Conservation (phyloP, 2,329 filamentous ascomycete species). For the Stachybotrys echinatus region DNA sequence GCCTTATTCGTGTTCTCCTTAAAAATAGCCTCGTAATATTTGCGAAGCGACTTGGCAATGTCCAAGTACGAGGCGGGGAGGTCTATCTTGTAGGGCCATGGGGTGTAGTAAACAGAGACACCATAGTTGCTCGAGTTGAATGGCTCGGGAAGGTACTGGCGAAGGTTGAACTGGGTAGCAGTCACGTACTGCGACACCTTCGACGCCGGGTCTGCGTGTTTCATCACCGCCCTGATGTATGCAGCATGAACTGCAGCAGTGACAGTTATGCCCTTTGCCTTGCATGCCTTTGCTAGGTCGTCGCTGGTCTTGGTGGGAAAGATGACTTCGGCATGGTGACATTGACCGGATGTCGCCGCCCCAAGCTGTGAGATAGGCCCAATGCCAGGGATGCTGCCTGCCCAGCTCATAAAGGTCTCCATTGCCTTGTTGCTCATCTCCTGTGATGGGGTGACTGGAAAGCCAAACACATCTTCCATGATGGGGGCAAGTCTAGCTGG, state of each 20-base stretch:
- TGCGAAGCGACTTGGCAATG: slow-evolving; percentile 1
- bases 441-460: neutral
- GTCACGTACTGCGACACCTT: slow-evolving; percentile 13
- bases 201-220: slow-evolving; percentile 1
- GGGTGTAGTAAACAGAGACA: slow-evolving; percentile 8
- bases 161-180: slow-evolving; percentile 18
- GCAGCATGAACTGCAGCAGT: slow-evolving; percentile 1
- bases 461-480: slow-evolving; percentile 4
- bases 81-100: slow-evolving; percentile 3
- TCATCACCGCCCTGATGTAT: neutral
- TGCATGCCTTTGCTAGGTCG: neutral
- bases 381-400: too few species aligned
- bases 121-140: slow-evolving; percentile 9
- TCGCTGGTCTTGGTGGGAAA: neutral
- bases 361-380: too few species aligned
- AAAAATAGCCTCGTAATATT: slow-evolving; percentile 6
- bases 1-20: slow-evolving; percentile 1
- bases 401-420: neutral
- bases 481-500: slow-evolving; percentile 4
- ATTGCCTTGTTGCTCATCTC: neutral
- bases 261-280: neutral
- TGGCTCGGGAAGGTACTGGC: slow-evolving; percentile 15
- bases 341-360: too few species aligned
- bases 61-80: slow-evolving; percentile 6
- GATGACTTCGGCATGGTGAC: neutral